Evolutionary conservation across 306 rosid species (phyloP).

Genomic region (Glycine tomentella): DNA sequence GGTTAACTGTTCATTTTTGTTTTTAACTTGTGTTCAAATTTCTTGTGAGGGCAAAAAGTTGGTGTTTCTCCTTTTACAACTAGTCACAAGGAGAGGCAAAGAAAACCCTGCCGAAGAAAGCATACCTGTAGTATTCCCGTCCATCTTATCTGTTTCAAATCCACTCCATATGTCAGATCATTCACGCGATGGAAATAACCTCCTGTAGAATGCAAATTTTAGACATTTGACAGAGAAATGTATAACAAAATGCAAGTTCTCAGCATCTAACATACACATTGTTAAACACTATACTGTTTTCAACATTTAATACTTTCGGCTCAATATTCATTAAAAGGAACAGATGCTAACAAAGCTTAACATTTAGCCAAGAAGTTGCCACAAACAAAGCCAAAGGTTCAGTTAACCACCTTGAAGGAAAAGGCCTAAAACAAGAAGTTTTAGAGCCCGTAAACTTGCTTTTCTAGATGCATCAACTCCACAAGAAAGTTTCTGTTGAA

Average conservation of each 20-base stretch:
- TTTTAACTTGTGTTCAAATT: slow-evolving; percentile 13
- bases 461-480: slow-evolving; percentile 68
- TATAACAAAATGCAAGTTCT: too few relatives aligned
- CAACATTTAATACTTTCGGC: slow-evolving; percentile 1
- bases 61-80: background rate
- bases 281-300: background rate
- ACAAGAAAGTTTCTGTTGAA: slow-evolving; percentile 70
- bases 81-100: background rate
- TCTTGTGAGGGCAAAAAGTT: slow-evolving; percentile 1
- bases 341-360: slow-evolving; percentile 27
- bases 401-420: slow-evolving; percentile 81
- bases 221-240: slow-evolving; percentile 25
- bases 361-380: slow-evolving; percentile 6
- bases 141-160: slow-evolving; percentile 77
- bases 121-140: slow-evolving; percentile 90
- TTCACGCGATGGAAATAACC: slow-evolving; percentile 87
- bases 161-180: slow-evolving; percentile 84
- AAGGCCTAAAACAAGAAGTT: slow-evolving; percentile 83
- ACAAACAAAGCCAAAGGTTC: slow-evolving; percentile 35
- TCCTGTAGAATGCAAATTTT: slow-evolving; percentile 57
- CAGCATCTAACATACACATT: background rate
- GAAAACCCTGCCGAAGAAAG: background rate
- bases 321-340: background rate
- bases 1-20: background rate
- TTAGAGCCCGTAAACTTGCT: slow-evolving; percentile 70